These are phyloP conservation scores for Phytophthora litchii DNA, from an alignment of 352 stramenopile species.

Conservation along the genomic window DNA sequence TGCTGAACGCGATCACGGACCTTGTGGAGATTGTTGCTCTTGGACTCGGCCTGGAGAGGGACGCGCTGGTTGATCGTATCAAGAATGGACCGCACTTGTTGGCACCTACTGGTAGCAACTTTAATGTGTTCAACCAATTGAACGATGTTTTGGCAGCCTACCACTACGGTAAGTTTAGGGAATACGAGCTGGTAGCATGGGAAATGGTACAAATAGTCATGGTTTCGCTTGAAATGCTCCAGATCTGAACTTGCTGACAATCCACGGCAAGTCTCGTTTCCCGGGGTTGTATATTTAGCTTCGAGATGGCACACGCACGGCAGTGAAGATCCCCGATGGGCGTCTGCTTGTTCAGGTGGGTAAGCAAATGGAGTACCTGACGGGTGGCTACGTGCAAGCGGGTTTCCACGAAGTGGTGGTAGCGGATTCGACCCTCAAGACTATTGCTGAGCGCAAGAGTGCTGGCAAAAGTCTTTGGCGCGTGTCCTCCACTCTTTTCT, in stretches of 20 bases:
- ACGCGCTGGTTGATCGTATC: slow-evolving; percentile 81
- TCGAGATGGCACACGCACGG: slow-evolving; percentile 82
- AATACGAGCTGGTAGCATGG: neutral
- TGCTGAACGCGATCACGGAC: slow-evolving; percentile 78
- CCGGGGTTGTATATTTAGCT: slow-evolving; percentile 92
- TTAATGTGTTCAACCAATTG: slow-evolving; percentile 77
- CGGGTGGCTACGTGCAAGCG: slow-evolving; percentile 90
- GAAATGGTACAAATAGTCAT: slow-evolving; percentile 4
- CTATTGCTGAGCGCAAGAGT: slow-evolving; percentile 73
- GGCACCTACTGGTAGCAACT: slow-evolving; percentile 91
- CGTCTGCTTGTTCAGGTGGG: slow-evolving; percentile 90
- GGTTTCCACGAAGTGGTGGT: slow-evolving; percentile 94
- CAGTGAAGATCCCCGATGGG: slow-evolving; percentile 89
- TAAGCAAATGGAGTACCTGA: slow-evolving; percentile 94
- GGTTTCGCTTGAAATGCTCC: slow-evolving; percentile 1
- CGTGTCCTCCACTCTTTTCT: slow-evolving; percentile 93
- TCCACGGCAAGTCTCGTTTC: slow-evolving; percentile 93
- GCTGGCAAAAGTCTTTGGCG: slow-evolving; percentile 87
- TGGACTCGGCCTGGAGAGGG: slow-evolving; percentile 85
- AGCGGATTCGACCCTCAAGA: slow-evolving; percentile 69
- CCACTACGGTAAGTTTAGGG: slow-evolving; percentile 73
- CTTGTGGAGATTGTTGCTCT: slow-evolving; percentile 89
- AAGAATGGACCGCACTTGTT: slow-evolving; percentile 89
- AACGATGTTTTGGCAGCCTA: slow-evolving; percentile 92
- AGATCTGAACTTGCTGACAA: slow-evolving; percentile 94